Percentiles rank a stretch among this genome's conserved stretches.
Conservation (phyloP, 2,329 filamentous ascomycete species). For the Epichloe typhina region DNA sequence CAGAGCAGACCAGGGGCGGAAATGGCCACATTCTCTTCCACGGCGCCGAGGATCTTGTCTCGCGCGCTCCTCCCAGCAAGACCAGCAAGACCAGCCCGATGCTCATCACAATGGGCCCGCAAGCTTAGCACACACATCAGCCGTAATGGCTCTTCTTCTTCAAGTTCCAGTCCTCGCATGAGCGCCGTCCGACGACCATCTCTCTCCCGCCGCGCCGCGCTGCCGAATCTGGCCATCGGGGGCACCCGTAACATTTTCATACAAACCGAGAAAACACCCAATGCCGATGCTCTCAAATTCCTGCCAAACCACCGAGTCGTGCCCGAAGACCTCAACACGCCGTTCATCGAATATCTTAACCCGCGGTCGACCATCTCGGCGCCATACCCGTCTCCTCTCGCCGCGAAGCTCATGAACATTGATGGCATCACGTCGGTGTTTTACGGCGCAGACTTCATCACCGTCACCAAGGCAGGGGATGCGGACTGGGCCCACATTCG, state of each 20-base stretch:
- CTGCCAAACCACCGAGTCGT: conserved; percentile 80
- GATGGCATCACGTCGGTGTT: conserved; percentile 93
- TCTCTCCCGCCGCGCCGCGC: conserved; percentile 5
- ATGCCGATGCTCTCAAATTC: conserved; percentile 93
- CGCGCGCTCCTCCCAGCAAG: conserved; percentile 15
- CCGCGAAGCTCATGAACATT: conserved; percentile 79
- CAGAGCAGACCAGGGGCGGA: background rate
- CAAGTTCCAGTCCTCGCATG: background rate
- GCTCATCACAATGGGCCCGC: conserved; percentile 15
- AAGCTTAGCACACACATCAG: conserved; percentile 14
- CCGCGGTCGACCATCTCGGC: conserved; percentile 79
- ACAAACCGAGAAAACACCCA: conserved; percentile 89
- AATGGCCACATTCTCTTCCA: conserved; percentile 12
- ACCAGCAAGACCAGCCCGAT: conserved; percentile 10
- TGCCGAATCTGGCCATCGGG: conserved; percentile 7
- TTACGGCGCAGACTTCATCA: conserved; percentile 92
- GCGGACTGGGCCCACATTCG: conserved; percentile 91
- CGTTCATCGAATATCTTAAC: conserved; percentile 84
- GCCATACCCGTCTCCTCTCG: conserved; percentile 81
- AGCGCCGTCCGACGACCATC: conserved; percentile 6
- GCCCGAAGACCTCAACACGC: conserved; percentile 55
- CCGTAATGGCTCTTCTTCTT: background rate
- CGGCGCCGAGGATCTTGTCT: conserved; percentile 12
- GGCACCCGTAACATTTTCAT: conserved; percentile 78
- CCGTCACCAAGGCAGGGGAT: conserved; percentile 78